Percentiles rank a stretch among this genome's conserved stretches.
Evolutionary conservation across 768 basidiomycete species (phyloP).

Genomic region (Calvatia gigantea): DNA sequence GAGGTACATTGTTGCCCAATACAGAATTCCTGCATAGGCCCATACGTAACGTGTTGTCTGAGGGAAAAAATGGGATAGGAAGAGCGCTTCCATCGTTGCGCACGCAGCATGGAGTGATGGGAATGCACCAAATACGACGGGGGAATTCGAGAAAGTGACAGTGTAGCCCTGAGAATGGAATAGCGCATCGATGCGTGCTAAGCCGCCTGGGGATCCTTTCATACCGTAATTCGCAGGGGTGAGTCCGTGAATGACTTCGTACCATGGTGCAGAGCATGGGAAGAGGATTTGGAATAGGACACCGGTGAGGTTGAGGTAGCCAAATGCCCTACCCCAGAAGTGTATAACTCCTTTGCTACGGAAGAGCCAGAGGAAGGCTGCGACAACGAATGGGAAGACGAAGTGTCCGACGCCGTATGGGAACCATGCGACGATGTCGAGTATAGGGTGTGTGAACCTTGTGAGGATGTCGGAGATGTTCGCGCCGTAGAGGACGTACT

Average conservation of each 20-base stretch:
- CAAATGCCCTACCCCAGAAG: slow-evolving; percentile 84
- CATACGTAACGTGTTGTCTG: slow-evolving; percentile 64
- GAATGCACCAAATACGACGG: slow-evolving; percentile 96
- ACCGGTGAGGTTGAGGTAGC: slow-evolving; percentile 88
- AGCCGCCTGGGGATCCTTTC: slow-evolving; percentile 90
- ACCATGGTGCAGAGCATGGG: slow-evolving; percentile 96
- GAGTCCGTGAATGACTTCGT: slow-evolving; percentile 94
- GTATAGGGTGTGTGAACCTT: slow-evolving; percentile 85
- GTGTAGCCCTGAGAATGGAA: slow-evolving; percentile 79
- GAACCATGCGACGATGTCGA: slow-evolving; percentile 94
- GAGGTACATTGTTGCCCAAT: slow-evolving; percentile 99
- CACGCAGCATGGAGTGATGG: slow-evolving; percentile 90
- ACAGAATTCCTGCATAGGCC: slow-evolving; percentile 81
- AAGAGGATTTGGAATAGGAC: slow-evolving; percentile 86
- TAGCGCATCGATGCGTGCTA: slow-evolving; percentile 87
- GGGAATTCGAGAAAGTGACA: slow-evolving; percentile 77
- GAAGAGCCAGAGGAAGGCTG: slow-evolving; percentile 86
- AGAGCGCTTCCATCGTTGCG: slow-evolving; percentile 89
- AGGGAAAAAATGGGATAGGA: slow-evolving; percentile 94
- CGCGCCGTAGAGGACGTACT: slow-evolving; percentile 93
- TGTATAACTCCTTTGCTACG: slow-evolving; percentile 76
- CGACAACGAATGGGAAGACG: slow-evolving; percentile 80
- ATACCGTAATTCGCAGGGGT: slow-evolving; percentile 93
- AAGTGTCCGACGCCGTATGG: slow-evolving; percentile 98
- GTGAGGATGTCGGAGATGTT: slow-evolving; percentile 98